A percentile compares a stretch with the other conserved stretches of the same genome.
Evolutionary conservation across 129 eudicot species (phyloP).

Genomic region (Scalesia atractyloides): DNA sequence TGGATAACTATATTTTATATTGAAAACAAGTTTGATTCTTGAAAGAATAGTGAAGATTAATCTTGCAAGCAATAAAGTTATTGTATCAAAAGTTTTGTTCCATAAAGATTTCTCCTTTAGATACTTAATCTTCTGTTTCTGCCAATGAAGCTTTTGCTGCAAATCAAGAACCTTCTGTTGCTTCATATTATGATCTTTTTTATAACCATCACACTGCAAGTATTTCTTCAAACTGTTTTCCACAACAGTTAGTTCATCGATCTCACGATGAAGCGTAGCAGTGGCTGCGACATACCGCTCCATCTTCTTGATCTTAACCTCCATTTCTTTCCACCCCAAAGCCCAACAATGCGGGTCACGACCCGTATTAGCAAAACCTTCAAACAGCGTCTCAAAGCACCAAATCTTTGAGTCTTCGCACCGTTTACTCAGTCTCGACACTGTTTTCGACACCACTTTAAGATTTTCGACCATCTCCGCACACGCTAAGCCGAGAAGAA

Average conservation of each 20-base stretch:
- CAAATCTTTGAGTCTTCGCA: conserved; percentile 55
- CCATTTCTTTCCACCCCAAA: conserved; percentile 60
- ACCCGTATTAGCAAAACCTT: conserved; percentile 61
- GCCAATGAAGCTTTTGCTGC: conserved; percentile 73
- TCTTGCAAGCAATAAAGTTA: conserved; percentile 51
- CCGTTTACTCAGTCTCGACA: conserved; percentile 50
- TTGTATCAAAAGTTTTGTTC: conserved; percentile 66
- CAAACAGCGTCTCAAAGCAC: conserved; percentile 40
- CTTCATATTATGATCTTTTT: conserved; percentile 31
- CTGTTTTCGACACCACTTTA: conserved; percentile 44
- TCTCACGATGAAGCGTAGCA: conserved; percentile 48
- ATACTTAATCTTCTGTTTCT: conserved; percentile 65
- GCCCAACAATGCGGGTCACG: conserved; percentile 56
- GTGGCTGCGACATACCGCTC: conserved; percentile 50
- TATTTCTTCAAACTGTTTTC: conserved; percentile 54
- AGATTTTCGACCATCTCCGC: conserved; percentile 73
- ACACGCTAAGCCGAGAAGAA: conserved; percentile 68
- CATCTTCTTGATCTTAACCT: conserved; percentile 48
- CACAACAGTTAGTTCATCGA: conserved; percentile 51
- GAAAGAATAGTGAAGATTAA: conserved; percentile 67
- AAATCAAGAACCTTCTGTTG: conserved; percentile 55
- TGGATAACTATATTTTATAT: conserved; percentile 43
- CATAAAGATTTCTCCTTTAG: conserved; percentile 71
- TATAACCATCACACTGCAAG: neutral
- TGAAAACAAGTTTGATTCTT: conserved; percentile 78